Evolutionary conservation across 257 asterid genomes (phyloP), one percentile per base, ranked within the genome.

Genomic region (Nemophila menziesii): DNA sequence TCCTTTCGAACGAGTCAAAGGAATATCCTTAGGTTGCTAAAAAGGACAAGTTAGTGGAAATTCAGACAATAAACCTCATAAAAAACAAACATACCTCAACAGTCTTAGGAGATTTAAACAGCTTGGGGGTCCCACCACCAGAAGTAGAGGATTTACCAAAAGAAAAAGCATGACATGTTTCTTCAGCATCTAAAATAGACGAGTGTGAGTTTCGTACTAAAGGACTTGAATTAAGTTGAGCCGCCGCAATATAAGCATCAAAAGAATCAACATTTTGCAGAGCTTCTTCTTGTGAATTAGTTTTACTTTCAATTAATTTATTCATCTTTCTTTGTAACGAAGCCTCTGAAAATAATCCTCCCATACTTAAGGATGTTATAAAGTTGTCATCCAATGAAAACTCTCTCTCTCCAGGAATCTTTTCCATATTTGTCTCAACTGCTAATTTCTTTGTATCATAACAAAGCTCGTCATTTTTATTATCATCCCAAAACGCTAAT

Each of bases 141-240:
- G 61, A 63, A 43, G 54, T 34, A 27, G 19, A 47, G 7, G 56
- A 33, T 39, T 61, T 73, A 60, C 52, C 67, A 40, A 73, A 44
- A 7, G 92, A 66, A 64, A 84, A 80, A 34, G 80, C 94, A 68
- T 89, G 92, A 63, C 94, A 84, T n/a, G 97, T 89, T 63, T 80
- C 95, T 66, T 89, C 97, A 46, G 86, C 93, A 67, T 84, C 93
- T 53, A 89, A 62, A 49, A 86, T 73, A 37, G 96, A 77, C 24
- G 74, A 49, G 61, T 39, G 70, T 47, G 72, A 58, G 54, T 73
- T 82, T 20, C 57, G 60, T 49, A 56, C 27, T 12, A 67, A 43
- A 45, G 71, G 51, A 45, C 50, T 62, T 45, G 62, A 26, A 43
- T 56, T 53, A 22, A 59, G 41, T 40, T 65, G 77, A 17, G 73